Evolutionary conservation across 768 basidiomycete genomes (phyloP).

Genomic region (Tylopilus balloui): DNA sequence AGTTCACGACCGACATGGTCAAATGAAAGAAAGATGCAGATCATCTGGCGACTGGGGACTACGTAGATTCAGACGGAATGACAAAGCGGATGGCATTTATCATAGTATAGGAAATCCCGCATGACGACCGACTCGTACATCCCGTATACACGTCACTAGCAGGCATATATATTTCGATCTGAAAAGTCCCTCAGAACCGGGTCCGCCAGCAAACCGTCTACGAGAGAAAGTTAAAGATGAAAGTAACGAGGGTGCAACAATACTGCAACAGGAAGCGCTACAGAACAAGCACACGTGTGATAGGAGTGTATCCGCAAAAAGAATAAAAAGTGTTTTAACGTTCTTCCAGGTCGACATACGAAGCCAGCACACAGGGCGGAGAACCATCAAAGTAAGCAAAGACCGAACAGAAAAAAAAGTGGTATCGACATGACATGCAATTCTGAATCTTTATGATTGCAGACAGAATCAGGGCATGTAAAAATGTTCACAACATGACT

Average conservation of each 20-base stretch:
- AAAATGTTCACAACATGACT: background rate
- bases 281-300: background rate
- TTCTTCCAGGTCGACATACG: background rate
- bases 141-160: background rate
- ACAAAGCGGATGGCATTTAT: no score
- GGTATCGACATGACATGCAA: constrained; percentile 18
- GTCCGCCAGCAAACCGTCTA: constrained; percentile 11
- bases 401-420: background rate
- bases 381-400: background rate
- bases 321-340: background rate
- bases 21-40: no score
- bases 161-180: background rate
- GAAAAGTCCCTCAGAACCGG: background rate
- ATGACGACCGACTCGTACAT: background rate
- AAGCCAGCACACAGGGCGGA: no score
- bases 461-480: background rate
- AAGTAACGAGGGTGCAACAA: background rate
- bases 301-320: background rate
- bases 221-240: background rate
- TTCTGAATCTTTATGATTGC: constrained; percentile 6
- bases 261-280: background rate
- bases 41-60: no score
- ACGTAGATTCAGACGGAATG: no score
- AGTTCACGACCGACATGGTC: no score
- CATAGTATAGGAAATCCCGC: no score